Base-by-base conservation (phyloP, 352 stramenopile genomes). In the Lagenidium giganteum region DNA sequence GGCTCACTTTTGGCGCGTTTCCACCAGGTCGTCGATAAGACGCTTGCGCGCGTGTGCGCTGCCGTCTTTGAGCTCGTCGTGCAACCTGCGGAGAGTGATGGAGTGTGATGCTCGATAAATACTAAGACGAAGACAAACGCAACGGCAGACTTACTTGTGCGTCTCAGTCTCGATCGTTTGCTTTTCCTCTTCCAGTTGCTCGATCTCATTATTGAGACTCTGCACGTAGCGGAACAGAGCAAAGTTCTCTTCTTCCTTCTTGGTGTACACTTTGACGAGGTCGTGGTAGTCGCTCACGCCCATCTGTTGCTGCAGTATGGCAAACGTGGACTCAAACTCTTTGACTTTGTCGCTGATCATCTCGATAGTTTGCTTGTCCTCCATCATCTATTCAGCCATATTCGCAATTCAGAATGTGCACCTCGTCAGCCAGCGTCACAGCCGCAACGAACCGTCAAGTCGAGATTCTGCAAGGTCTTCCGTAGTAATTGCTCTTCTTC, bases 151-250 rank as follows among this genome's bases (percentile, higher is more conserved):
- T 16, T 43, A 85, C 78, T 79, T 83, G 18, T 87, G 56, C 24
- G 63, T 79, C 32, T 91, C 76, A 13, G 50, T 30, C 43, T 83
- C 72, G 7, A 87, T 47, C 8, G 43, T 57, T 14, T 66, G 41
- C 31, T 84, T 87, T 45, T 91, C 75, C n/a, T 91, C 76, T 41
- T 91, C 78, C 20, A 91, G 73, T 38, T 91, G 78, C 50, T 87
- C 74, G 25, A 80, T 67, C 47, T 91, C 78, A 41, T 87, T 87
- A 51, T 77, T 87, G 13, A 83, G 73, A 38, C 61, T 87, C 36
- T 91, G 78, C 27, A 91, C 68, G 49, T 91, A 87, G 39, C 73
- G 70, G 26, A 87, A 91, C 31, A 86, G 64, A 5, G 78, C 71
- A 42, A 91, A 87, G 43, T 91, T 88, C 21, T 91, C 74, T 32